Base-by-base conservation (phyloP, 225 moss, liverwort and hornwort species). In the Pseudisothecium myosuroides region DNA sequence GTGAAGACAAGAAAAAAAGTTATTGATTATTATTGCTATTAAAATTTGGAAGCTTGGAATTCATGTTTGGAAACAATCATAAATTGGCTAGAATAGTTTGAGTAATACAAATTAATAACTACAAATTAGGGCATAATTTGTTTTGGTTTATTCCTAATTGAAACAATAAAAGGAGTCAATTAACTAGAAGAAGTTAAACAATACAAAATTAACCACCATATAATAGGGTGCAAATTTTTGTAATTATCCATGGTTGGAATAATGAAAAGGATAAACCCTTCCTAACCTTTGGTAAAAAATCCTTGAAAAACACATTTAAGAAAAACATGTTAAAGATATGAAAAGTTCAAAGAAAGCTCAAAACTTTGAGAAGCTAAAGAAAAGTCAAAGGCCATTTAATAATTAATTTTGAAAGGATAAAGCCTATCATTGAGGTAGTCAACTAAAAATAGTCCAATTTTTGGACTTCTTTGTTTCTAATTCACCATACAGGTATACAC, bases 401-500 rank as follows among this genome's bases (percentile, higher is more conserved):
- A 0, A 1, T 37, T 17, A 16, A 45, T 9, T 0, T 43, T 49
- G 0, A 12, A 75, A 19, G 1, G 31, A 31, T 1, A 50, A 0
- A 32, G 21, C 15, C 23, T 54, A 55, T 24, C 6, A 9, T 0
- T 14, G 0, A 36, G 1, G 36, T 37, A 9, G 77, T 26, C 16
- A 26, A 26, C 2, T 26, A 17, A 27, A n/a, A 26, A 27, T 17
- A 27, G 6, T n/a, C 8, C 1, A 36, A 34, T 36, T 23, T 2
- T 23, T 2, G 0, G 0, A 56, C 7, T 55, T 26, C 0, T 37
- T 8, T 77, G 8, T 19, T 32, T 76, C 20, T 32, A 32, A 20
- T 76, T 36, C 14, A 36, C 2, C 1, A 1, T 0, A n/a, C n/a
- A n/a, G n/a, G n/a, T n/a, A n/a, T n/a, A 15, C 5, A 23, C 1